Conservation (phyloP, 83 land plant species). For the Larix sibirica region DNA sequence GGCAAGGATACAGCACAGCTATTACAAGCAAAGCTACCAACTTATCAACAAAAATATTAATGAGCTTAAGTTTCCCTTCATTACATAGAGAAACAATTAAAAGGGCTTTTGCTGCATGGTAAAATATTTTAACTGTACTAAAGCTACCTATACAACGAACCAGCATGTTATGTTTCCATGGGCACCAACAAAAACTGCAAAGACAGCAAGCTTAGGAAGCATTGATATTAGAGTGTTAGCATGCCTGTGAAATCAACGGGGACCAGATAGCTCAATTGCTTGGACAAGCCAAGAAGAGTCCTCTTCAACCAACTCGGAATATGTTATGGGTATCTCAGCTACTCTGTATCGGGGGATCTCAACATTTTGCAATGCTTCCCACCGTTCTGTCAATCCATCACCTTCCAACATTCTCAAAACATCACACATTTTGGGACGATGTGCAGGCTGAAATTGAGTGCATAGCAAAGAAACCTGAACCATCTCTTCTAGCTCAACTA, state of each 20-base stretch:
- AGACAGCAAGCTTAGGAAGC: too few species aligned
- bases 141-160: too few species aligned
- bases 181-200: too few species aligned
- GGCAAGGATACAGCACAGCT: too few species aligned
- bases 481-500: conserved; percentile 44
- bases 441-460: conserved; percentile 35
- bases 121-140: too few species aligned
- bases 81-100: too few species aligned
- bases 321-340: neutral
- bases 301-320: conserved; percentile 21
- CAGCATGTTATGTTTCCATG: too few species aligned
- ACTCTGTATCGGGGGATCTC: conserved; percentile 28
- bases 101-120: too few species aligned
- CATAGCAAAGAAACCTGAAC: conserved; percentile 49
- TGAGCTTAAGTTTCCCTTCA: too few species aligned
- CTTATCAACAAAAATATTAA: too few species aligned
- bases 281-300: conserved; percentile 30
- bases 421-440: conserved; percentile 57
- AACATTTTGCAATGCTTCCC: conserved; percentile 44
- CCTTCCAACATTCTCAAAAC: conserved; percentile 48
- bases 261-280: conserved; percentile 41
- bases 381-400: conserved; percentile 42
- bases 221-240: too few species aligned
- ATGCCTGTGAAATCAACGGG: conserved; percentile 18
- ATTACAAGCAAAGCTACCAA: too few species aligned